Base-by-base conservation (phyloP, 805 yeast genomes). In the Teunomyces cretensis region DNA sequence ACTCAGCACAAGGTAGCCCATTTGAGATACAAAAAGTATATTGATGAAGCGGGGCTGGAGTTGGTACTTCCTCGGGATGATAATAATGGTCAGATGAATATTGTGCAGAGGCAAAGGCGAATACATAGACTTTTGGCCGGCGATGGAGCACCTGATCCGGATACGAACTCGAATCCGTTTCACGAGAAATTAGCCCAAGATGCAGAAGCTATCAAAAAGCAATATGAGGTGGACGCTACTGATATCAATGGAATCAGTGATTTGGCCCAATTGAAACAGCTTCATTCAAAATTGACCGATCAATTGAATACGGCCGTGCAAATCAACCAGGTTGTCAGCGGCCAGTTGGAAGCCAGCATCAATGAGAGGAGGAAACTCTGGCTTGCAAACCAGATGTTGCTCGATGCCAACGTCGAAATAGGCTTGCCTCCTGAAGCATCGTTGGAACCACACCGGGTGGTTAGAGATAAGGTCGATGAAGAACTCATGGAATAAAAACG, bases 381-480 rank as follows among this genome's bases (percentile, higher is more conserved):
- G 74, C 44, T 61, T 5, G 51, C 60, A 6, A 78, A 73, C 43
- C 80, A 77, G 47, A 45, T 66, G 9, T 53, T 77, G 13, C 50
- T 78, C 19, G 76, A 76, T 43, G 72, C 74, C 4, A 74, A 72
- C 43, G 58, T 74, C 22, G 47, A 56, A 31, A 42, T 67, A 8
- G 78, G 73, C 1, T 54, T 72, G 19, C 74, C 70, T 2, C 61
- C 57, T 5, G 48, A 42, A 15, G 42, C 43, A 13, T 28, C 49
- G 14, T 39, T 17, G 47, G 45, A 30, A 41, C 42, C 49, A 6
- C 56, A 46, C 43, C 36, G 54, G 19, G 55, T 51, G 8, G 42
- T 37, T 15, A 27, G 48, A 31, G 60, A 55, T 41, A 46, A 41
- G 16, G 42, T 53, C 30, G 63, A 58, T 40, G 53, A 48, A 11